Evolutionary conservation across 441 rosid genomes (phyloP), one percentile per base, ranked within the genome.

Genomic region (Kokia cookei): DNA sequence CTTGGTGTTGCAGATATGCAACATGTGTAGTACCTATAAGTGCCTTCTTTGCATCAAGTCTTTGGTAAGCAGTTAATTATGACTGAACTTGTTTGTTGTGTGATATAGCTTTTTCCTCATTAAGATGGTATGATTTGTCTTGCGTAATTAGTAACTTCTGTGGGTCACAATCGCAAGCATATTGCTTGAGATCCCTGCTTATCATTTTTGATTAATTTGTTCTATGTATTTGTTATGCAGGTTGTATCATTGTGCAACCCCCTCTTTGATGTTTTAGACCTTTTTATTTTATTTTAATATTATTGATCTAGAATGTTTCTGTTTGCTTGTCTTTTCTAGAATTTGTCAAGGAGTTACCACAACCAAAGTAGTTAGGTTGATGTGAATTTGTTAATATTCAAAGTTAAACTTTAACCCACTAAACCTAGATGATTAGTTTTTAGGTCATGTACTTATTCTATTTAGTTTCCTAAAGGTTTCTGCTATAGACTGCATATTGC

Each of bases 1-100:
- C 70, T 73, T 79, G 71, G 15, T 71, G 55, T 37, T 55, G 69
- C 92, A 96, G 99, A 87, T 96, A 96, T 69, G 94, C 89, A 50
- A 96, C 99, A n/a, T 96, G 99, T 82, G 98, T 96, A 55, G 81
- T 96, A 60, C 98, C 99, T 68, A 96, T 96, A 76, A 96, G 99
- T 81, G 99, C 99, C 77, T 96, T 96, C 87, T 96, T 94, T 84
- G 98, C 99, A 69, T 93, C 99, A 66, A 96, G 99, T 79, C 98
- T 96, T 73, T 96, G 99, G 99, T 93, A 86, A 88, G 90, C 62
- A 58, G 77, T 78, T 79, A 69, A 53, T 14, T 48, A 45, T 13
- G 17, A 48, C 17, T 48, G 53, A 48, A 4, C 53, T 48, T 14
- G 53, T 48, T 13, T 48, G 8, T 7, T 29, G n/a, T 59, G 24